A percentile compares a stretch with the other conserved stretches of the same genome.
Evolutionary conservation across 805 yeast genomes (phyloP).

Genomic region (Starmerella stigmatis): DNA sequence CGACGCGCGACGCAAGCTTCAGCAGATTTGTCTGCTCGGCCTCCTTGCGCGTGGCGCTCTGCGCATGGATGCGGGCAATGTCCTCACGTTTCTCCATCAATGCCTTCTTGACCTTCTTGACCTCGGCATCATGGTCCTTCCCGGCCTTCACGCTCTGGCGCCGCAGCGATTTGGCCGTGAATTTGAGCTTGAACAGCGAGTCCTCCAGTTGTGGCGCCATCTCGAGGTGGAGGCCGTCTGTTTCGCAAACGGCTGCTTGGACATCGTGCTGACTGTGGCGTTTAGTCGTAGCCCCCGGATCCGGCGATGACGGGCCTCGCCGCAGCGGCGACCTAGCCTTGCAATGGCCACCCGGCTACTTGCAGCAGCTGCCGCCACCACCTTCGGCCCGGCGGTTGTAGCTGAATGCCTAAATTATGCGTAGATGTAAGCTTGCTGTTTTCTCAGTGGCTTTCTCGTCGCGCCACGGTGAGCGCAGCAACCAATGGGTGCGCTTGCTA

Average conservation of each 20-base stretch:
- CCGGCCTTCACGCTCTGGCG: constrained; percentile 85
- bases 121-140: constrained; percentile 79
- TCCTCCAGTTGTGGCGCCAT: constrained; percentile 26
- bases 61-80: constrained; percentile 88
- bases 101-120: constrained; percentile 82
- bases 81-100: constrained; percentile 76
- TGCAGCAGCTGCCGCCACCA: too few species aligned
- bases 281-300: too few species aligned
- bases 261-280: background rate
- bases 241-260: background rate
- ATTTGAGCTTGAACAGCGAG: constrained; percentile 35
- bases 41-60: constrained; percentile 85
- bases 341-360: too few species aligned
- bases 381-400: too few species aligned
- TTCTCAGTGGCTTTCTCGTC: too few species aligned
- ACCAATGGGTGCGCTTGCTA: too few species aligned
- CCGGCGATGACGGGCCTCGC: too few species aligned
- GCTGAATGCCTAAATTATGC: too few species aligned
- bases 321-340: too few species aligned
- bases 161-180: constrained; percentile 86
- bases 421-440: too few species aligned
- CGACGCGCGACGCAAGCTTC: constrained; percentile 77
- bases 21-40: constrained; percentile 76
- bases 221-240: too few species aligned
- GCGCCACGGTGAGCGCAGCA: too few species aligned